A percentile compares a stretch with the other conserved stretches of the same genome.
phyloP scores from a whole-genome alignment of 2,329 filamentous ascomycete genomes.

The Epichloe hybrida region DNA sequence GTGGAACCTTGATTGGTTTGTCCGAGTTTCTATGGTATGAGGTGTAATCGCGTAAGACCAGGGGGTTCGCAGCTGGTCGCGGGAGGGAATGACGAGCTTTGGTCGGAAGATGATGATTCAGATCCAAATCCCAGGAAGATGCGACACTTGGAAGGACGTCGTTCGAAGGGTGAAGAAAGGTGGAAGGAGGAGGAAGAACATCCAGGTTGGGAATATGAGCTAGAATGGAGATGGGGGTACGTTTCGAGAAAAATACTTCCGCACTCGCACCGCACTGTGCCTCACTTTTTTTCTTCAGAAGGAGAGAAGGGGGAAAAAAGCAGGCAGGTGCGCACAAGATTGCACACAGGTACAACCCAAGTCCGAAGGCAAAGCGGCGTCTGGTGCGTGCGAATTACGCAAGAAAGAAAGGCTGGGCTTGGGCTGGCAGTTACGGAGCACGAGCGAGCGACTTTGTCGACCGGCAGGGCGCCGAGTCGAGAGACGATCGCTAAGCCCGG shows the following conservation, averaged over 20 bases:
- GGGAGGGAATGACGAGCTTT: neutral
- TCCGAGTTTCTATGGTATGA: neutral
- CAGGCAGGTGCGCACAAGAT: neutral
- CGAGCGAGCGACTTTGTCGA: neutral
- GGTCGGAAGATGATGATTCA: neutral
- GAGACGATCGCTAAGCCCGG: slow-evolving; percentile 10
- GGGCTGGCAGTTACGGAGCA: neutral
- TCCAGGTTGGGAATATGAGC: neutral
- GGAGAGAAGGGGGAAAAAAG: neutral
- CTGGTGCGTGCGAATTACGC: neutral
- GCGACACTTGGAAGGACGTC: neutral
- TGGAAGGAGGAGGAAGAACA: neutral
- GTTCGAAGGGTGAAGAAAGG: neutral
- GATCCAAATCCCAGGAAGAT: neutral
- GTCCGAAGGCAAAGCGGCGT: neutral
- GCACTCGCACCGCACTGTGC: neutral
- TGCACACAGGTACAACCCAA: neutral
- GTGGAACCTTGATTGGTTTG: neutral
- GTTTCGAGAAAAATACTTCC: neutral
- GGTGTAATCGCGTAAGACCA: neutral
- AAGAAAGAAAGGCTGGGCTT: neutral
- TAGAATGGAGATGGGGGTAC: neutral
- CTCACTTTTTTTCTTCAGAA: neutral
- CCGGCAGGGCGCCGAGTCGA: slow-evolving; percentile 5
- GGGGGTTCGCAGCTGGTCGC: neutral